These are phyloP conservation scores for Harrya chromipes DNA, from an alignment of 768 basidiomycete genomes.

Conservation along the genomic window DNA sequence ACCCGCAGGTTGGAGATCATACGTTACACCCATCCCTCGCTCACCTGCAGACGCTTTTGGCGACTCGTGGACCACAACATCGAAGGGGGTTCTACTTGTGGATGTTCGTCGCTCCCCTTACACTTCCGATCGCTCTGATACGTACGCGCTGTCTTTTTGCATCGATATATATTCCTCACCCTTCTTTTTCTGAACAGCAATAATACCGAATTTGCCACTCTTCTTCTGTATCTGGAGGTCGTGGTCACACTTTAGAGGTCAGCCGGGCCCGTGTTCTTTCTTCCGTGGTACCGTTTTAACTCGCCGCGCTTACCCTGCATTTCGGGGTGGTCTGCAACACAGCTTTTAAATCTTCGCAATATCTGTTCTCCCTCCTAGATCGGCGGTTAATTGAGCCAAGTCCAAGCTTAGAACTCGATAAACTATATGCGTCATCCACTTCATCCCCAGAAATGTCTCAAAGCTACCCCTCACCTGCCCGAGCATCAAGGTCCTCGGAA, in stretches of 20 bases:
- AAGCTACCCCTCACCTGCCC: conserved; percentile 7
- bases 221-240: conserved; percentile 85
- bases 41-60: conserved; percentile 52
- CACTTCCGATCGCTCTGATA: conserved; percentile 72
- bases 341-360: conserved; percentile 72
- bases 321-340: conserved; percentile 3
- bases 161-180: not conserved
- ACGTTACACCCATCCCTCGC: conserved; percentile 32
- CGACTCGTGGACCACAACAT: conserved; percentile 59
- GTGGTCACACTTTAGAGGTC: conserved; percentile 83
- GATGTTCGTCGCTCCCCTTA: conserved; percentile 65
- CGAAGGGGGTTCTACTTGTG: conserved; percentile 62
- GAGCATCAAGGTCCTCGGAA: conserved; percentile 11
- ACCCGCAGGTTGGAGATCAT: conserved; percentile 29
- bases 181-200: conserved; percentile 41
- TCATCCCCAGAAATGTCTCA: conserved; percentile 14
- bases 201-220: conserved; percentile 82
- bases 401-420: conserved; percentile 52
- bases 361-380: conserved; percentile 59
- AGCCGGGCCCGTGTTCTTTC: conserved; percentile 1
- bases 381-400: conserved; percentile 54
- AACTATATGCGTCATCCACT: conserved; percentile 44
- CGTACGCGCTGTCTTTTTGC: conserved; percentile 45
- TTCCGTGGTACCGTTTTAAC: not conserved
- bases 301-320: not conserved